A percentile compares a stretch with the other conserved stretches of the same genome.
Conservation (phyloP, 1,284 basidiomycete species). For the Tilletia walkeri region DNA sequence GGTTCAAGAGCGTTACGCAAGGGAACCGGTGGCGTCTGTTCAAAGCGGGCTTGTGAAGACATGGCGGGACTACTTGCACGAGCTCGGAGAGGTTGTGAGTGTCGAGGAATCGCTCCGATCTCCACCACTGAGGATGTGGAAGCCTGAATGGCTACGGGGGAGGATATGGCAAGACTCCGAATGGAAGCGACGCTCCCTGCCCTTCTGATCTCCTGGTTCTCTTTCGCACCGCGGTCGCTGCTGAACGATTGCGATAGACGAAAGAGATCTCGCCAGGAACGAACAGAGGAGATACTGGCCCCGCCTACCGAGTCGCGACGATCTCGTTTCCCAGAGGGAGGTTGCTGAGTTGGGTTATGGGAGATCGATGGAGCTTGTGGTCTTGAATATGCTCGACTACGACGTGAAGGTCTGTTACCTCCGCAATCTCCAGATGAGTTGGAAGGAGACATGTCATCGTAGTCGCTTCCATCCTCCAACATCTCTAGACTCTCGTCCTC, state of each 20-base stretch:
- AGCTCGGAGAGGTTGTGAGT: background rate
- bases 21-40: background rate
- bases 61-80: slow-evolving; percentile 3
- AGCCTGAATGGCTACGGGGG: background rate
- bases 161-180: background rate
- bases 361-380: background rate
- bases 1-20: background rate
- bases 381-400: background rate
- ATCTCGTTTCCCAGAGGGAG: background rate
- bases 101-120: background rate
- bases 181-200: background rate
- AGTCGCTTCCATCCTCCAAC: background rate
- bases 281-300: background rate
- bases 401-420: background rate
- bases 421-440: slow-evolving; percentile 5
- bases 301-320: background rate
- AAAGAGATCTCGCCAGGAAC: background rate
- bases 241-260: background rate
- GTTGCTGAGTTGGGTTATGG: background rate
- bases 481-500: background rate
- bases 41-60: background rate
- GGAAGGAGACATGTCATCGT: slow-evolving; percentile 5
- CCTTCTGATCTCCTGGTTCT: background rate
- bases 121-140: background rate
- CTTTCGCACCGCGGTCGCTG: background rate